Evolutionary conservation across 2,329 filamentous ascomycete species (phyloP), one percentile per base, ranked within the genome.

Genomic region (Penicillium sp.): DNA sequence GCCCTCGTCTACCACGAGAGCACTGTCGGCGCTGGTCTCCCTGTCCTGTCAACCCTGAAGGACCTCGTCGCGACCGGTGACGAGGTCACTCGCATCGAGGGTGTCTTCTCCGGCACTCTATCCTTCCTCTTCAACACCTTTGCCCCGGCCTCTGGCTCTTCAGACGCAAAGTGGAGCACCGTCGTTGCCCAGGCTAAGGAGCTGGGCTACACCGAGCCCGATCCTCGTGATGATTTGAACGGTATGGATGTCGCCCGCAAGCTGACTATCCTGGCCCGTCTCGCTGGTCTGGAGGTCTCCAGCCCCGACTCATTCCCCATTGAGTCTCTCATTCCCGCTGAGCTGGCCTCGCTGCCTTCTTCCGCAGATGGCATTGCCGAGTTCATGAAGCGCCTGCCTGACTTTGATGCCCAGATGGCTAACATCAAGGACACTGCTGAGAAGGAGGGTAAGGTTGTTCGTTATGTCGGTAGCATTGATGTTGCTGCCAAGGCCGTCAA

Each of bases 101-200:
- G 95, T 68, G 94, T 99, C 55, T 98, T 99, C 82, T 96, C 92
- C 65, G 95, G 95, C 66, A 99, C 95, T 60, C 94, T 99, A 88
- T 96, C 91, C 44, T 99, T 97, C 85, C 85, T 99, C 47, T 99
- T 99, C 88, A 98, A 99, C 84, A 93, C 89, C 24, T 99, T 98
- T 78, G 92, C 93, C 51, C 95, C 95, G 0, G 88, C 89, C 2
- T 86, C 88, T 51, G 91, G 91, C n/a, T 51, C 62, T 15, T 64
- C 70, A 7, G 53, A 63, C 35, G 92, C 91, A 59, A 88, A 89
- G 74, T 98, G 96, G 90, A 95, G 92, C 50, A 90, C 90, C 56
- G 94, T 97, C 76, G 93, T 98, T 42, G 88, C 87, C 74, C 92
- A 93, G 79, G 95, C 95, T 59, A 97, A 97, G 83, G 88, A 93